Conservation (phyloP, 306 rosid species). For the Castanea crenata region DNA sequence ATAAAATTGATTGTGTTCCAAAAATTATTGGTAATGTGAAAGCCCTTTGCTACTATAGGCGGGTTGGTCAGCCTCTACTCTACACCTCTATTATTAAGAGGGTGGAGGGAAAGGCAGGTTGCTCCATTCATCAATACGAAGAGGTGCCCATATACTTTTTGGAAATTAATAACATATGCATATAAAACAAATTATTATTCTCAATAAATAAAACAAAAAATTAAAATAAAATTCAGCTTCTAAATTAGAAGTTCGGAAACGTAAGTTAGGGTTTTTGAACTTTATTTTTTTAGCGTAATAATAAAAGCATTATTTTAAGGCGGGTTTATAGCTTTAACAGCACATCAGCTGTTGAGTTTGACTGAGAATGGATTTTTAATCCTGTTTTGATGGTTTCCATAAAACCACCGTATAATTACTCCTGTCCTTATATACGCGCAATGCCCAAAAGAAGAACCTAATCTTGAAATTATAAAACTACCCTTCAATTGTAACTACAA, state of each 20-base stretch:
- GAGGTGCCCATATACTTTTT: conserved; percentile 21
- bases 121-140: conserved; percentile 4
- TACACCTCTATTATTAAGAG: too few species aligned
- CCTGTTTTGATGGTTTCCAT: conserved; percentile 28
- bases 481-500: conserved; percentile 3
- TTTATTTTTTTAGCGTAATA: conserved; percentile 22
- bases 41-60: too few species aligned
- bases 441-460: not conserved
- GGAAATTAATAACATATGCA: conserved; percentile 2
- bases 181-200: not conserved
- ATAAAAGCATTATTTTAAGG: conserved; percentile 35
- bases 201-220: too few species aligned
- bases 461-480: conserved; percentile 9
- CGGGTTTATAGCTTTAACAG: conserved; percentile 46
- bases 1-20: too few species aligned
- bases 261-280: conserved; percentile 35
- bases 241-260: conserved; percentile 32
- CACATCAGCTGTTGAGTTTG: conserved; percentile 57
- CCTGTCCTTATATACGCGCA: conserved; percentile 8
- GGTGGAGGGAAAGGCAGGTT: not conserved
- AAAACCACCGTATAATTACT: conserved; percentile 23
- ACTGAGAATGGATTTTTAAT: conserved; percentile 49
- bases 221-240: conserved; percentile 12
- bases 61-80: too few species aligned
- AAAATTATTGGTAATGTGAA: too few species aligned